Percentiles rank a stretch among this genome's conserved stretches.
These are phyloP conservation scores for Hibiscus trionum DNA, from an alignment of 345 rosid species.

Conservation along the genomic window DNA sequence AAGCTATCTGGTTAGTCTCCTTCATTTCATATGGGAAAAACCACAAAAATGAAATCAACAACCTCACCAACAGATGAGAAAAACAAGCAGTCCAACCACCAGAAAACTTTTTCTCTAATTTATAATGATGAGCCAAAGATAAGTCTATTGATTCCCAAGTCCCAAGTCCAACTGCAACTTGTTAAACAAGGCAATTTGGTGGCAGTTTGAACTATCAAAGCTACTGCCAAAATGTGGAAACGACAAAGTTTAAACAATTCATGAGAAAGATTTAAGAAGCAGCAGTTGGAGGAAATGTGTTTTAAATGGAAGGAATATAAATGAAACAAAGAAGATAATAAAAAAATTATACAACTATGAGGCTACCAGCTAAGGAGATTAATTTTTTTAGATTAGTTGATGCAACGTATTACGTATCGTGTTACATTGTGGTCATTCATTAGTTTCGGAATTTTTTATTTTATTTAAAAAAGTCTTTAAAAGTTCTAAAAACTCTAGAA, in stretches of 20 bases:
- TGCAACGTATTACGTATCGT: no score
- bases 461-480: no score
- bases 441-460: no score
- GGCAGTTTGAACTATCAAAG: neutral
- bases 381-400: no score
- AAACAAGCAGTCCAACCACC: neutral
- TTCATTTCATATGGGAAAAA: neutral
- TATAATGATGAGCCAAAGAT: neutral
- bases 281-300: conserved; percentile 1
- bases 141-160: neutral
- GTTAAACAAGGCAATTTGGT: neutral
- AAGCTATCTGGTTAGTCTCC: neutral
- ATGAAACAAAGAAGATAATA: neutral
- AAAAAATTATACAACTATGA: neutral
- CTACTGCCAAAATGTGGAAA: neutral
- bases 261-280: neutral
- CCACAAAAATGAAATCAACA: neutral
- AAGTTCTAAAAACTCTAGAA: no score
- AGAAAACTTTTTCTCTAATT: neutral
- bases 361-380: neutral
- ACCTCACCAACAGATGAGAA: conserved; percentile 9
- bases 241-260: conserved; percentile 12
- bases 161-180: neutral
- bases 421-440: no score
- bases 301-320: neutral